Percentiles rank a stretch among this genome's conserved stretches.
Conservation (phyloP, 352 stramenopile species). For the Globisporangium acanthophoron region DNA sequence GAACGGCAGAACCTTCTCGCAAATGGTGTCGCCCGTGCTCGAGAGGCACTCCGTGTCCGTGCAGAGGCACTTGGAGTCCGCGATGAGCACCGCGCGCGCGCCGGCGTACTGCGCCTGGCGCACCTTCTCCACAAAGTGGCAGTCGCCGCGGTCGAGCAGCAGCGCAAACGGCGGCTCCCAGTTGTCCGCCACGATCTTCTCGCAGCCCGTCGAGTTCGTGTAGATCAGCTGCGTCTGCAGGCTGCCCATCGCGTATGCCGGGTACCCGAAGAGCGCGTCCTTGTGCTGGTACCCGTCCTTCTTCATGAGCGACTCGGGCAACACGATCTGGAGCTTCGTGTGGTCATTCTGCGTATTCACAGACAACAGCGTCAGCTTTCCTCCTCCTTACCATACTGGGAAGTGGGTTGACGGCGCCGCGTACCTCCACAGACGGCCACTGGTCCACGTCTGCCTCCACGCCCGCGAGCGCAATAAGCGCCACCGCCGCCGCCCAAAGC, state of each 20-base stretch:
- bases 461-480: slow-evolving; percentile 17
- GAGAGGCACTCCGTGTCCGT: slow-evolving; percentile 69
- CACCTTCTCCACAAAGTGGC: slow-evolving; percentile 96
- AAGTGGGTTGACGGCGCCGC: slow-evolving; percentile 2
- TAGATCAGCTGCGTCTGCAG: slow-evolving; percentile 90
- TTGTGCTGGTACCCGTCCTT: slow-evolving; percentile 94
- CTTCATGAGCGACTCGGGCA: slow-evolving; percentile 86
- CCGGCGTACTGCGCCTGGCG: slow-evolving; percentile 89
- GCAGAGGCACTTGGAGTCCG: slow-evolving; percentile 96
- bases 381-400: background rate
- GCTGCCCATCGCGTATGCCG: slow-evolving; percentile 87
- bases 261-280: slow-evolving; percentile 95
- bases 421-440: slow-evolving; percentile 79
- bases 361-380: too few species aligned
- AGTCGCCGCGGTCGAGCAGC: slow-evolving; percentile 94
- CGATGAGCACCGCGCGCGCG: slow-evolving; percentile 93
- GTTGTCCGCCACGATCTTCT: slow-evolving; percentile 71
- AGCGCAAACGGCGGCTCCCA: slow-evolving; percentile 94
- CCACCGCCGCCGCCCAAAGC: slow-evolving; percentile 12
- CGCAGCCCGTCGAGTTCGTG: slow-evolving; percentile 65
- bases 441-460: slow-evolving; percentile 64
- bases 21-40: slow-evolving; percentile 75
- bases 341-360: slow-evolving; percentile 59
- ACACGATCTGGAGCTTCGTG: slow-evolving; percentile 86
- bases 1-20: slow-evolving; percentile 85